Evolutionary conservation across 2,329 filamentous ascomycete species (phyloP), one percentile per base, ranked within the genome.

Genomic region (Tolypocladium tundrense): DNA sequence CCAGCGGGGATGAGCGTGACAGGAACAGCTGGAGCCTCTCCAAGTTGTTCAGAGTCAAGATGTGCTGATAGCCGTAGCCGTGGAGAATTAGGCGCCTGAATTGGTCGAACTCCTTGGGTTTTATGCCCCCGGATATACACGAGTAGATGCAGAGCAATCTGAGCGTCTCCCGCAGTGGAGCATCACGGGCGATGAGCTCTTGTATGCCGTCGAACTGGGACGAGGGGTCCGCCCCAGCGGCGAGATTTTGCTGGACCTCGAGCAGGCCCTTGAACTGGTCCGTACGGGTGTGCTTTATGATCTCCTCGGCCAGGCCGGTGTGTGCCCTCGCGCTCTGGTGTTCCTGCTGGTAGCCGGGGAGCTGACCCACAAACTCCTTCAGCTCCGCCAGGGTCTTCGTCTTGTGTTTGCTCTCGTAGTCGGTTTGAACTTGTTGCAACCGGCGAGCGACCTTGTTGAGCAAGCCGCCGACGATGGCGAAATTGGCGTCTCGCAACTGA

Each of bases 191-290:
- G 64, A 99, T 95, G n/a, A 99, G 80, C 70, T 99, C 94, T 71
- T 95, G 92, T 55, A 99, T 92, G 3, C 85, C 85, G 55, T 96
- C 91, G 66, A 96, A 90, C 68, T 97, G 91, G 31, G 88, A 89
- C 14, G 86, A 89, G 8, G 93, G 89, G 69, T 97, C 94, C 11
- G 90, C 86, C 39, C 93, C 93, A 0, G 92, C 92, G 31, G 91
- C 92, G 51, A 97, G 82, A 68, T 96, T 97, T 70, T 99, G 94
- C 69, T 99, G 94, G 5, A 97, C 89, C 74, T 97, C 94, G 1
- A 99, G 79, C 43, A 91, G 78, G 60, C 90, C 88, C 63, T 88
- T 90, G 76, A 99, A 99, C 58, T 89, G 83, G 66, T 97, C 93
- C 21, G 90, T 88, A 55, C 90, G 84, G 0, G 94, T 99, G 66